Evolutionary conservation across 306 rosid species (phyloP), one percentile per base, ranked within the genome.

Genomic region (Echinosophora koreensis): DNA sequence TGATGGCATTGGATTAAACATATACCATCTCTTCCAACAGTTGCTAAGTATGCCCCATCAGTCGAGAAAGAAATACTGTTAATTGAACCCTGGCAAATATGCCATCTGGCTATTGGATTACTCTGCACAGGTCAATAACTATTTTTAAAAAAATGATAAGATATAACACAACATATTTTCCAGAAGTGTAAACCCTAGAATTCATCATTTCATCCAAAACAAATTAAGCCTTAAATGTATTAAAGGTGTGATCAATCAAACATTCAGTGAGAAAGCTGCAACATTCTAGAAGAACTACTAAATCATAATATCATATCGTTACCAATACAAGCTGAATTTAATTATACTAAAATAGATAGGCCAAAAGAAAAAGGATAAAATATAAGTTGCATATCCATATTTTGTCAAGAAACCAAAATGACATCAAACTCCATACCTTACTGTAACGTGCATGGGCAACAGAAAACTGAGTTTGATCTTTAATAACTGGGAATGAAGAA

Each of bases 71-170:
- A 89, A 65, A 96, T 84, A 55, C 86, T 88, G 77, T 96, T 96
- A 60, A 92, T 84, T 56, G 98, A 79, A 70, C 97, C 94, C 83
- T 89, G 92, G 91, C 99, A 91, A 80, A 92, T 88, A 86, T 96
- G 99, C 99, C 99, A 96, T 86, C 99, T 89, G 69, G 91, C 96
- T 73, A 89, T 73, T 22, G 99, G 98, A 82, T 92, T 92, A 80
- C 99, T 91, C 99, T 96, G 96, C 83, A 83, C 5, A 65, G 9
- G 79, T 17, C 44, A 60, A 52, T 47, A 52, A 51, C 5, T n/a
- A 22, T 17, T 8, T 6, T 1, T 2, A 22, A 60, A 68, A 35
- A 11, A 1, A 15, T 6, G 47, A 61, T 11, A 17, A 17, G 39
- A 42, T 12, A 10, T 18, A 57, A 56, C 13, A 56, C 11, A 34